phyloP scores from a whole-genome alignment of 371 early-diverging fungal genomes.

The Mortierella sp. region DNA sequence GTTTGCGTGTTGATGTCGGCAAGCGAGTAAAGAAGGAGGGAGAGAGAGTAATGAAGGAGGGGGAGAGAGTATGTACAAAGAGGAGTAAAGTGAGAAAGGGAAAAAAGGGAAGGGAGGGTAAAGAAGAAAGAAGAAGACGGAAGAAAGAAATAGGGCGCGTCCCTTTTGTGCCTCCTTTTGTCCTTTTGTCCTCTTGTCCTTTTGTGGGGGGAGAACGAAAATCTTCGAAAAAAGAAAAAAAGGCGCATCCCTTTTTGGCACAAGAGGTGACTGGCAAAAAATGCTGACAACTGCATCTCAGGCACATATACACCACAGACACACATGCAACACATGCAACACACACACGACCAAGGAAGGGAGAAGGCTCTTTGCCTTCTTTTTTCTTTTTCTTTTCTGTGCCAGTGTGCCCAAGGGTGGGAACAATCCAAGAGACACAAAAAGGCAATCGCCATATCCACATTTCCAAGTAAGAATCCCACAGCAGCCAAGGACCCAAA shows the following conservation, averaged over 20 bases:
- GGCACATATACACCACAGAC: not conserved
- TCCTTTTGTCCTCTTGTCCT: not conserved
- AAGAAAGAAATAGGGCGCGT: not conserved
- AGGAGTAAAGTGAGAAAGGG: not conserved
- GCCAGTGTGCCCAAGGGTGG: too few species aligned
- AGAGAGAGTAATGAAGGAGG: not conserved
- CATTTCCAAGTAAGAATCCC: too few species aligned
- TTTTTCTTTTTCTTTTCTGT: too few species aligned
- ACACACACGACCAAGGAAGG: too few species aligned
- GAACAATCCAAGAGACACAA: too few species aligned
- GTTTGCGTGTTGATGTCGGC: not conserved
- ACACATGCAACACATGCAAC: not conserved
- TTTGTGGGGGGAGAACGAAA: conserved; percentile 3
- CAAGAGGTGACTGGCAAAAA: not conserved
- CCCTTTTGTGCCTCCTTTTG: not conserved
- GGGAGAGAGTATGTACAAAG: conserved; percentile 2
- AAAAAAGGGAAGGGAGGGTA: not conserved
- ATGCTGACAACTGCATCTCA: not conserved
- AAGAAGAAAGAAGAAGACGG: not conserved
- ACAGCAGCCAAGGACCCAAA: too few species aligned
- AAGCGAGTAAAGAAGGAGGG: not conserved
- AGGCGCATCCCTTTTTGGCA: not conserved
- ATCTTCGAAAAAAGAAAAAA: not conserved
- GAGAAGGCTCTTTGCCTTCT: too few species aligned
- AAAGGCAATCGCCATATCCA: too few species aligned